Base-by-base conservation (phyloP, 2,329 filamentous ascomycete species). In the Raffaelea albimanens region DNA sequence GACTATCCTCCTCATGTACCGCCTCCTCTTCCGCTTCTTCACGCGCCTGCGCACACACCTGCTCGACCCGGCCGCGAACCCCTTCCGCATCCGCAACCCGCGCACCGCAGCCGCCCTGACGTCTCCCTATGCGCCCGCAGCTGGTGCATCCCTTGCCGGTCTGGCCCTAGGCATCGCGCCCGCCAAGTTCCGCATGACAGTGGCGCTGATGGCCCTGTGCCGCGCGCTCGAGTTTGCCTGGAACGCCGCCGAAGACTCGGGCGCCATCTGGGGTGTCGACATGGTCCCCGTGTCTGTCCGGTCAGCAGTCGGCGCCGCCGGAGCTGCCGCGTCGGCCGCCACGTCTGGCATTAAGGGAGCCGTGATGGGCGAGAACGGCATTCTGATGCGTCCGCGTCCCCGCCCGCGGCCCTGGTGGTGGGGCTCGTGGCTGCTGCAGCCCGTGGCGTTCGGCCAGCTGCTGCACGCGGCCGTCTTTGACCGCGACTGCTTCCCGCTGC, bases 11-110 rank as follows among this genome's bases (percentile, higher is more conserved):
- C 79, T 97, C 40, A 79, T 61, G 52, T 93, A 98, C 63, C 82
- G 93, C 25, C 73, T 95, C 1, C 80, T 97, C 22, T 88, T 91
- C 67, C 87, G 91, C 50, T 95, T 97, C 72, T 86, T 97, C 57
- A 78, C 78, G 22, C 80, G 87, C 23, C 70, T 97, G 40, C 83
- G 91, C 43, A 73, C 77, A 2, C 87, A 88, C 53, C 73, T 98
- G 4, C 79, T 94, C 39, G 82, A 85, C 33, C 78, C 87, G n/a
- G 78, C 87, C 48, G 88, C 90, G 1, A 76, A 78, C 47, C 83
- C 87, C 0, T 96, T 97, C 65, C 78, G 89, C 14, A 71, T 75
- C 49, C 83, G 91, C 46, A 96, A 97, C 58, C 90, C 90, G 1
- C 78, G 78, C 18, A 78, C 89, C 13, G 76, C 86, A 0, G 72